A percentile compares a stretch with the other conserved stretches of the same genome.
phyloP scores from a whole-genome alignment of 805 yeast species.

The Kazachstania taianensis region DNA sequence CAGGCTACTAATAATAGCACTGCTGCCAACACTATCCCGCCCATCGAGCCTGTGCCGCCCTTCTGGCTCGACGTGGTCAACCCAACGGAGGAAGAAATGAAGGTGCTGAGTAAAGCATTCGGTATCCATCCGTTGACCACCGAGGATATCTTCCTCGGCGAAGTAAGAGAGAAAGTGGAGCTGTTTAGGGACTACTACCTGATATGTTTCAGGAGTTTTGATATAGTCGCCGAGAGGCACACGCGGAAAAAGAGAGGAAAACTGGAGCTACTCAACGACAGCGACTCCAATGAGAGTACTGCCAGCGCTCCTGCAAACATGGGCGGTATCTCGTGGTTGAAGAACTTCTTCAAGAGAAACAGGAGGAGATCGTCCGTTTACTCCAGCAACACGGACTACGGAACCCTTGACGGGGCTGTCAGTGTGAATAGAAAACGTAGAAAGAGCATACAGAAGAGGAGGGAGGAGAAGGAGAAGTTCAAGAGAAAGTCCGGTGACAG shows the following conservation, averaged over 20 bases:
- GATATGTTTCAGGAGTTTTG: conserved; percentile 80
- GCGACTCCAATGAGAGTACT: conserved; percentile 3
- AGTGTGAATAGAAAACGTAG: conserved; percentile 10
- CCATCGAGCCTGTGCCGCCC: conserved; percentile 40
- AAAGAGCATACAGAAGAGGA: conserved; percentile 14
- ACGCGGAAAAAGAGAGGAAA: conserved; percentile 39
- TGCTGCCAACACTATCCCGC: neutral
- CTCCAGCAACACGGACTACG: conserved; percentile 1
- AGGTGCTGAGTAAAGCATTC: conserved; percentile 77
- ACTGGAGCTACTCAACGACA: neutral
- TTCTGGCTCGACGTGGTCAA: conserved; percentile 91
- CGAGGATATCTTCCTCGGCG: conserved; percentile 88
- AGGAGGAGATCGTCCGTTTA: conserved; percentile 9
- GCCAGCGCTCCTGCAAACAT: neutral
- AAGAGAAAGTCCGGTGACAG: conserved; percentile 37
- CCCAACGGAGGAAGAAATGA: conserved; percentile 96
- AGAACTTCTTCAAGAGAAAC: neutral
- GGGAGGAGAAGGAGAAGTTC: conserved; percentile 30
- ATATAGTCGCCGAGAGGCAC: conserved; percentile 65
- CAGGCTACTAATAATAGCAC: neutral
- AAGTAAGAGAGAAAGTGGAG: conserved; percentile 92
- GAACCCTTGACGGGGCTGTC: neutral
- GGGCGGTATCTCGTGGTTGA: conserved; percentile 1
- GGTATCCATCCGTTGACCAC: conserved; percentile 95
- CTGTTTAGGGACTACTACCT: conserved; percentile 83